Evolutionary conservation across 495 filamentous ascomycete genomes (phyloP).

Genomic region (Sporormia fimetaria): DNA sequence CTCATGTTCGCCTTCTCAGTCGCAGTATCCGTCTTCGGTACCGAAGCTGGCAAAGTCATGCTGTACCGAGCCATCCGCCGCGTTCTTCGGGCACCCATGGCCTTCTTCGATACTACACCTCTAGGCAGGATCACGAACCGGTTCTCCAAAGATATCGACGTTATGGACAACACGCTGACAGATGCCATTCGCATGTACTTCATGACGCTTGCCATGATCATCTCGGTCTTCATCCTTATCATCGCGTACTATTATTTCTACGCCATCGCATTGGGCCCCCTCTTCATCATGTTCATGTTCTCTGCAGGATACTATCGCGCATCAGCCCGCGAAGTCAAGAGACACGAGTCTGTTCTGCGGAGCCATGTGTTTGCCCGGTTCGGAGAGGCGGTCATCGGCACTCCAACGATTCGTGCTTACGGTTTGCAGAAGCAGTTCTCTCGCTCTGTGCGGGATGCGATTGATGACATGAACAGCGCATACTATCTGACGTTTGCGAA

Average conservation of each 20-base stretch:
- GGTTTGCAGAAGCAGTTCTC: constrained; percentile 66
- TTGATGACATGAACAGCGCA: constrained; percentile 86
- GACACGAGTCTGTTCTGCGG: constrained; percentile 79
- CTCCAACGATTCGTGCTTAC: constrained; percentile 78
- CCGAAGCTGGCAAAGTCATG: constrained; percentile 69
- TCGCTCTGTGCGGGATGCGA: constrained; percentile 50
- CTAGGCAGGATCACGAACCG: constrained; percentile 94
- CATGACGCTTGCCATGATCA: constrained; percentile 60
- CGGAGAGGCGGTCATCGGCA: constrained; percentile 73
- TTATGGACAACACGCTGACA: constrained; percentile 86
- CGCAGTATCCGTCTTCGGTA: constrained; percentile 63
- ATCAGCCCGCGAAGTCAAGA: constrained; percentile 86
- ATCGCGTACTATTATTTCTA: constrained; percentile 93
- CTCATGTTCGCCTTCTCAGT: constrained; percentile 69
- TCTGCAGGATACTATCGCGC: constrained; percentile 81
- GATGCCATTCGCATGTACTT: constrained; percentile 93
- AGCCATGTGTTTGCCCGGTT: constrained; percentile 87
- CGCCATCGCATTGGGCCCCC: constrained; percentile 73
- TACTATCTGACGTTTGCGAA: constrained; percentile 92
- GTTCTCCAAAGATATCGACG: constrained; percentile 89
- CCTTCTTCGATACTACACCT: constrained; percentile 95
- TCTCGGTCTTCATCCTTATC: constrained; percentile 71
- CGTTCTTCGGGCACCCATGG: constrained; percentile 84
- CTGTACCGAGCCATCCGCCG: constrained; percentile 68
- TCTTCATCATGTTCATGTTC: constrained; percentile 68